Base-by-base conservation (phyloP, 2,329 filamentous ascomycete genomes). In the Chrysoporthe austroafricana region DNA sequence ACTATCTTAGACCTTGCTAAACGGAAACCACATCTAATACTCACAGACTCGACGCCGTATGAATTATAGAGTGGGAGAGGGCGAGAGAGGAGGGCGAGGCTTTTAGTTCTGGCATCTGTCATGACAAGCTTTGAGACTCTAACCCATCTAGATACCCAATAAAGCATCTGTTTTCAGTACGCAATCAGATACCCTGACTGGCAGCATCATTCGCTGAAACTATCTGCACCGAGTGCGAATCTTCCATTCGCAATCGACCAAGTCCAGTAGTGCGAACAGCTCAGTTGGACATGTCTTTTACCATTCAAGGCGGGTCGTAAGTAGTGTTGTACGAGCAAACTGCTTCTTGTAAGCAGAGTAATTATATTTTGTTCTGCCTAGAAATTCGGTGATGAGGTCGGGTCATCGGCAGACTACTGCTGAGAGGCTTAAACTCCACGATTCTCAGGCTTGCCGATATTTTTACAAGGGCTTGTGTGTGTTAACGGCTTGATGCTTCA, bases 1-100 rank as follows among this genome's bases (percentile, higher is more conserved):
- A 97, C 94, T 0, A 93, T 99, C 58, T 81, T 99, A 63, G 93
- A 97, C 81, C 77, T 99, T 63, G 96, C 94, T 1, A 90, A 91
- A 79, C 84, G 95, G 76, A 97, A 97, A 79, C 96, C 96, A 3
- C 88, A 97, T 78, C 78, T 98, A 73, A 85, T 98, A 50, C 97
- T 76, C 63, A 72, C 70, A 59, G 71, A 75, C 44, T 36, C 70
- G 58, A 71, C 36, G 62, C 71, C 73, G 34, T 76, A 74, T 46
- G 70, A 72, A 43, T 18, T 73, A 50, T 75, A 70, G 62, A 52
- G 34, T 48, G 43, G 9, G 44, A 32, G 21, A 62, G 21, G 11
- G 44, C 8, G 18, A 14, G 14, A 16, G 11, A 6, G 26, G 36
- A 16, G 26, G 42, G 4, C 13, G 16, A 44, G 21, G 3, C 36